These are phyloP conservation scores for Piper betle DNA, from an alignment of 164 flowering plant species.

Conservation along the genomic window DNA sequence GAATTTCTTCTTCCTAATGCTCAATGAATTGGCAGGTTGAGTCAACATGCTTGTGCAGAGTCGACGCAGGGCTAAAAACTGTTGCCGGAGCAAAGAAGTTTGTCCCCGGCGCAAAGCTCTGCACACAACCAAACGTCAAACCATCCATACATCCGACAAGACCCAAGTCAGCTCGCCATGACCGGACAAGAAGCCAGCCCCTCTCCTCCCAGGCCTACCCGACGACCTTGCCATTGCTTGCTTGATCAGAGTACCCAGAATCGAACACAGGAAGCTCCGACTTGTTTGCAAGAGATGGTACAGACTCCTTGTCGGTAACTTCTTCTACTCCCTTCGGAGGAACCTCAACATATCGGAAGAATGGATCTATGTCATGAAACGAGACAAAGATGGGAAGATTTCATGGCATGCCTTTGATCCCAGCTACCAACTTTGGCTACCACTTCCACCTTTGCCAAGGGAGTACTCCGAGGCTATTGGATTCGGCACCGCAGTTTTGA, in stretches of 20 bases:
- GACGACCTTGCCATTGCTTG: constrained; percentile 95
- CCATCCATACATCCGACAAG: constrained; percentile 50
- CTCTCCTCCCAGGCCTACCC: constrained; percentile 81
- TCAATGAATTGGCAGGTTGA: constrained; percentile 42
- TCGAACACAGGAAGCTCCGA: constrained; percentile 62
- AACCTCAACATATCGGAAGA: constrained; percentile 65
- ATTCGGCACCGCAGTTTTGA: constrained; percentile 76
- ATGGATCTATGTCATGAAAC: constrained; percentile 75
- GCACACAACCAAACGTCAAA: constrained; percentile 61
- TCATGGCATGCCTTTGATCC: constrained; percentile 92
- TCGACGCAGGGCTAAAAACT: constrained; percentile 12
- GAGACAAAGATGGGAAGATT: constrained; percentile 59
- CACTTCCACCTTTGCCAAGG: constrained; percentile 78
- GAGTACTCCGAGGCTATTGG: constrained; percentile 68
- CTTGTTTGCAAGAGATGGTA: constrained; percentile 85
- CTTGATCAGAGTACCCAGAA: constrained; percentile 64
- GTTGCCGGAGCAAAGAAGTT: too few species aligned
- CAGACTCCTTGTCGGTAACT: constrained; percentile 63
- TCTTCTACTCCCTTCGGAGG: constrained; percentile 66
- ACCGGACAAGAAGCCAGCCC: constrained; percentile 33
- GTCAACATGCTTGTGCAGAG: constrained; percentile 70
- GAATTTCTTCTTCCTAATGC: too few species aligned
- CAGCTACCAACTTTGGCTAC: constrained; percentile 66
- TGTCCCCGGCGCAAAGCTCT: constrained; percentile 48
- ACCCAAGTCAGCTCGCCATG: constrained; percentile 11